Conservation (phyloP, 2,329 filamentous ascomycete genomes). For the Nigrograna mackinnonii region DNA sequence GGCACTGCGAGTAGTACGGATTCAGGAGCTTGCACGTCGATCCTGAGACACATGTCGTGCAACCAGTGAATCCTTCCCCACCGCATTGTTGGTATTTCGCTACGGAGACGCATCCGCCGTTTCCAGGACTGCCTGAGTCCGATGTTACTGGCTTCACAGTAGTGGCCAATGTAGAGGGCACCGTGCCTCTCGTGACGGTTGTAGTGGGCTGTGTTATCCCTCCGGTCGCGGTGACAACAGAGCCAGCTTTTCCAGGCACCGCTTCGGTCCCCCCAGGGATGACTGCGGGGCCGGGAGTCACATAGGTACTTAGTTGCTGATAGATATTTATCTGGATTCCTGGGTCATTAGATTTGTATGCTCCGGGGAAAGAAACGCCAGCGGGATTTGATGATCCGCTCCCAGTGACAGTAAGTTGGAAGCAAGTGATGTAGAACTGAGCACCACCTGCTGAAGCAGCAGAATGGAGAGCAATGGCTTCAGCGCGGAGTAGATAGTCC, state of each 20-base stretch:
- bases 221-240: constrained; percentile 20
- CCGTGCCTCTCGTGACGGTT: constrained; percentile 6
- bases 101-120: constrained; percentile 17
- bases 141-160: constrained; percentile 16
- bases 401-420: constrained; percentile 64
- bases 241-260: constrained; percentile 29
- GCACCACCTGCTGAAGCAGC: constrained; percentile 47
- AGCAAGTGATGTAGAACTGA: constrained; percentile 50
- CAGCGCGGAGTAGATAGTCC: constrained; percentile 62
- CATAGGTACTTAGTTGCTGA: constrained; percentile 48
- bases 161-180: constrained; percentile 10
- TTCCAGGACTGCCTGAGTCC: constrained; percentile 1
- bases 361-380: constrained; percentile 55
- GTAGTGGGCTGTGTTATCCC: constrained; percentile 19
- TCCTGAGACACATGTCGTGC: constrained; percentile 25
- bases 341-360: constrained; percentile 62
- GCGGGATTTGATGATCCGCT: constrained; percentile 50
- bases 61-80: constrained; percentile 29
- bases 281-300: constrained; percentile 55
- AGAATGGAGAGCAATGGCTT: constrained; percentile 64
- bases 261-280: constrained; percentile 31
- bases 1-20: constrained; percentile 32
- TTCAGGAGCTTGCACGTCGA: constrained; percentile 21
- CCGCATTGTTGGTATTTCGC: constrained; percentile 36
- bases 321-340: constrained; percentile 68